Percentiles rank a stretch among this genome's conserved stretches.
phyloP scores from a whole-genome alignment of 1,284 basidiomycete genomes.

The Cutaneotrichosporon spelunceum region DNA sequence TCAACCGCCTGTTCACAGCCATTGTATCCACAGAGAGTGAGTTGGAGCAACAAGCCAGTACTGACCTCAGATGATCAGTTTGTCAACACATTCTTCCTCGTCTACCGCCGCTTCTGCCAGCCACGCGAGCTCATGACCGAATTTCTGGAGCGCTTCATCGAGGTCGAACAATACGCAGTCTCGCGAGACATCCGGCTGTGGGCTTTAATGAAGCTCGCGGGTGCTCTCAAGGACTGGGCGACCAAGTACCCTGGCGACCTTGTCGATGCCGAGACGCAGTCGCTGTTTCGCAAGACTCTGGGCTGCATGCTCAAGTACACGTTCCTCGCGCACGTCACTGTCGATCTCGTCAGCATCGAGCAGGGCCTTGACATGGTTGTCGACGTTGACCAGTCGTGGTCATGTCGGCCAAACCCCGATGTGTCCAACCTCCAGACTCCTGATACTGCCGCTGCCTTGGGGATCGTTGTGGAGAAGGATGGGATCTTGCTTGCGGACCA shows the following conservation, averaged over 20 bases:
- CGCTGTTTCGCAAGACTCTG: constrained; percentile 35
- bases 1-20: constrained; percentile 40
- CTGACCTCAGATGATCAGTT: constrained; percentile 34
- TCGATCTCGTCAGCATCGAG: constrained; percentile 40
- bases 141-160: constrained; percentile 39
- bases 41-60: constrained; percentile 9
- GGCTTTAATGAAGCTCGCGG: constrained; percentile 46
- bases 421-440: constrained; percentile 1
- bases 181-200: constrained; percentile 42
- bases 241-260: constrained; percentile 47
- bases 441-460: constrained; percentile 2
- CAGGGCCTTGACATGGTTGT: constrained; percentile 25
- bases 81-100: constrained; percentile 45
- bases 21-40: constrained; percentile 44
- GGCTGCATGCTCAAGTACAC: constrained; percentile 36
- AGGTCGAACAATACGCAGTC: constrained; percentile 37
- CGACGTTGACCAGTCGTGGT: constrained; percentile 47
- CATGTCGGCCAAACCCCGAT: constrained; percentile 16
- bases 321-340: constrained; percentile 46
- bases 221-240: constrained; percentile 47
- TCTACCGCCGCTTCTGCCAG: constrained; percentile 46
- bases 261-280: constrained; percentile 26
- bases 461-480: constrained; percentile 10
- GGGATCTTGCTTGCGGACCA: constrained; percentile 1
- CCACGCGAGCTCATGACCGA: constrained; percentile 43